Evolutionary conservation across 2,329 filamentous ascomycete genomes (phyloP).

Genomic region (Claviceps sp.): DNA sequence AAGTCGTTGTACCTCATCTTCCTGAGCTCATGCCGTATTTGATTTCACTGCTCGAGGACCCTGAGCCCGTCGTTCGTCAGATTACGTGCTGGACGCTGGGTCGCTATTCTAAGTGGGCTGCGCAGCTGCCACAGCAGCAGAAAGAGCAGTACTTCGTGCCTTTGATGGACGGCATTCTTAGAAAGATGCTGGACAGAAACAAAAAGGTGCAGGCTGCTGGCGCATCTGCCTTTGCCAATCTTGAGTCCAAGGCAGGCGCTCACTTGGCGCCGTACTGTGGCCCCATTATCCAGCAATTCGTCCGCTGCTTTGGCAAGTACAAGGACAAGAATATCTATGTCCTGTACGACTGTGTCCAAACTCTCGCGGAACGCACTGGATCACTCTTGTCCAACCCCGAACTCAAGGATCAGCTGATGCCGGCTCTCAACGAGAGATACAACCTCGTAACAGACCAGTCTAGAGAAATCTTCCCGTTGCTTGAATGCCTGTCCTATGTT

Average conservation of each 20-base stretch:
- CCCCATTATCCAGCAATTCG: constrained; percentile 84
- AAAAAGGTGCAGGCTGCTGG: constrained; percentile 97
- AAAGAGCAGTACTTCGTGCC: constrained; percentile 76
- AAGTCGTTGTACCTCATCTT: constrained; percentile 77
- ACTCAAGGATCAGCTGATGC: constrained; percentile 80
- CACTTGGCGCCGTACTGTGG: constrained; percentile 73
- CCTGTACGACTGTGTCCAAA: constrained; percentile 96
- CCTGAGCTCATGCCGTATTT: constrained; percentile 84
- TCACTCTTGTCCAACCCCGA: constrained; percentile 66
- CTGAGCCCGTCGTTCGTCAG: constrained; percentile 81
- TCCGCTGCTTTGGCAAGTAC: constrained; percentile 84
- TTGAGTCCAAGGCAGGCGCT: constrained; percentile 84
- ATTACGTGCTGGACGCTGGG: constrained; percentile 98
- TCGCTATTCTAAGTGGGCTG: constrained; percentile 86
- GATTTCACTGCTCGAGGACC: constrained; percentile 69
- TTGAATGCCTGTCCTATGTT: constrained; percentile 95
- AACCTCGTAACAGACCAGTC: constrained; percentile 78
- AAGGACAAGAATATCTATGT: constrained; percentile 99
- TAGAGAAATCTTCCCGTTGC: constrained; percentile 79
- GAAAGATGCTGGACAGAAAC: constrained; percentile 91
- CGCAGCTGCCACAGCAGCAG: constrained; percentile 54
- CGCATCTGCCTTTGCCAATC: constrained; percentile 86
- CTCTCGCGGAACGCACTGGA: constrained; percentile 81
- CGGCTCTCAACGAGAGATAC: constrained; percentile 79
- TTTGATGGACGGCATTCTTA: constrained; percentile 91